Evolutionary conservation across 345 rosid species (phyloP).

Genomic region (Excoecaria cochinchinensis): DNA sequence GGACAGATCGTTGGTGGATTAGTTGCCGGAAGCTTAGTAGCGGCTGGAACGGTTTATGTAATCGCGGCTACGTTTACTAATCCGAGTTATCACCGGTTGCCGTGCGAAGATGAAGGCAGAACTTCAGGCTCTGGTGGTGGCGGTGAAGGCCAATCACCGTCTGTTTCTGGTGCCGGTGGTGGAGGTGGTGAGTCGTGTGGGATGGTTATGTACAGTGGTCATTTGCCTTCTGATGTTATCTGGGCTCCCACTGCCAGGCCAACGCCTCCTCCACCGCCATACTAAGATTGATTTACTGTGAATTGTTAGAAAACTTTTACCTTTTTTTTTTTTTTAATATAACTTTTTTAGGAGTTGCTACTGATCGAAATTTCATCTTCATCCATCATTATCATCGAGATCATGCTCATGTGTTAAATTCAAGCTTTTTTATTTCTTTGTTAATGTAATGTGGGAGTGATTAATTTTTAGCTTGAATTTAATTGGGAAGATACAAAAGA

Average conservation of each 20-base stretch:
- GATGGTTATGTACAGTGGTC: slow-evolving; percentile 60
- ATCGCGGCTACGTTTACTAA: slow-evolving; percentile 78
- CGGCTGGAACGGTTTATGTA: slow-evolving; percentile 66
- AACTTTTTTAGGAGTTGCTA: not conserved
- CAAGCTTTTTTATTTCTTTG: not conserved
- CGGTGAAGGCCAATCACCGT: slow-evolving; percentile 52
- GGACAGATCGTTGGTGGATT: slow-evolving; percentile 92
- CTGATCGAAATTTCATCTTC: not conserved
- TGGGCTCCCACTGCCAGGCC: slow-evolving; percentile 78
- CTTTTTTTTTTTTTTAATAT: not conserved
- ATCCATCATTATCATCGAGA: no score
- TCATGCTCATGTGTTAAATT: not conserved
- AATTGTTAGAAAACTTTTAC: not conserved
- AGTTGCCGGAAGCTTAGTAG: slow-evolving; percentile 68
- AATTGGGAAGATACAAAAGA: no score
- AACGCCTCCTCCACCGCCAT: slow-evolving; percentile 46
- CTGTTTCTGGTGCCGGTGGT: slow-evolving; percentile 42
- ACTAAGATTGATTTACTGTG: slow-evolving; percentile 13
- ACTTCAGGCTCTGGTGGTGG: slow-evolving; percentile 42
- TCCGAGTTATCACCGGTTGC: slow-evolving; percentile 65
- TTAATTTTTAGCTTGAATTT: not conserved
- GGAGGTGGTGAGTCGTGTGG: slow-evolving; percentile 51
- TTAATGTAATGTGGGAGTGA: not conserved
- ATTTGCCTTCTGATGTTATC: slow-evolving; percentile 60
- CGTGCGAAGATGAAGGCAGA: slow-evolving; percentile 41